Base-by-base conservation (phyloP, 495 filamentous ascomycete genomes). In the Xylaria acuta region DNA sequence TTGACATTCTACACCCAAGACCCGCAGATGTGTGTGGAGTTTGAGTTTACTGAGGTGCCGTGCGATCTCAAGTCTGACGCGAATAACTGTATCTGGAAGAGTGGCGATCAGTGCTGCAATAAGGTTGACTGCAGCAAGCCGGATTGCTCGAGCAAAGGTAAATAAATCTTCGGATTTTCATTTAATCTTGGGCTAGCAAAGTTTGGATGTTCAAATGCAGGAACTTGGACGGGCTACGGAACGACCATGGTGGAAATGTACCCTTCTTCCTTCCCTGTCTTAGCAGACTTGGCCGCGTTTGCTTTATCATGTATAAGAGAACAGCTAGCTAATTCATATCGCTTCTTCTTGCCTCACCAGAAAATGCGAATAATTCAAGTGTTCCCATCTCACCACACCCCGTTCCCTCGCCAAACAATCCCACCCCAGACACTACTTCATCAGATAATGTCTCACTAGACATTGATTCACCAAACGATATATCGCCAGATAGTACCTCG, bases 11-110 rank as follows among this genome's bases (percentile, higher is more conserved):
- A 70, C 32, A 49, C 67, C 7, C 67, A 70, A 36, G 67, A 70
- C 40, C 67, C 67, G 67, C 67, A 70, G 67, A 70, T 70, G 67
- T 70, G 67, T 22, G 56, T 70, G 9, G 67, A 70, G 43, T 70
- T 70, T 40, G 67, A 62, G 30, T 62, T 70, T 18, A 62, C 56
- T 5, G 67, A 70, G 56, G 67, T 70, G 7, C 67, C 67, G 54
- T 70, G 67, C 56, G 38, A 70, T 47, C 27, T 70, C 30, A 62
- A 70, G 54, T 47, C 56, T 14, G 56, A 70, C 30, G 40, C 38
- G 9, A 70, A 70, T 16, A 70, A 70, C 56, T 70, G 67, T 5
- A 62, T 70, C 30, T 70, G 67, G 67, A 62, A 62, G 53, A 47
- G 51, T 34, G 67, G 67, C 1, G 36, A 69, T 45, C 51, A 69